Percentiles rank a stretch among this genome's conserved stretches.
These are phyloP conservation scores for Calonectria montana DNA, from an alignment of 2,329 filamentous ascomycete genomes.

Conservation along the genomic window DNA sequence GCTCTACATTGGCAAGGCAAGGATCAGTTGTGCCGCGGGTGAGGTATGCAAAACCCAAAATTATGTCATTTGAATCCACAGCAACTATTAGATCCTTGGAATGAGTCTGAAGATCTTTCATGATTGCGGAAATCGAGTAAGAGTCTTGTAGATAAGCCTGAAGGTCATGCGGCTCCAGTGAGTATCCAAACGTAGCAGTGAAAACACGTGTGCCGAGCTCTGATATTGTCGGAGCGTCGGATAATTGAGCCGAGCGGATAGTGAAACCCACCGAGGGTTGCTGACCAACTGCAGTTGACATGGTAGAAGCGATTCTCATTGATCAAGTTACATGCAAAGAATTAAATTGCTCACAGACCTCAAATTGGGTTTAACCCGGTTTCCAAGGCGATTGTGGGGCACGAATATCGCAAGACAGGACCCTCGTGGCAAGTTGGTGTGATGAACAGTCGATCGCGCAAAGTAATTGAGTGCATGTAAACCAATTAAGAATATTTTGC, in stretches of 20 bases:
- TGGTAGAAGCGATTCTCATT: not conserved
- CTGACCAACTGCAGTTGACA: not conserved
- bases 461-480: no score
- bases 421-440: not conserved
- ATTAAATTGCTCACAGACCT: not conserved
- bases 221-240: constrained; percentile 40
- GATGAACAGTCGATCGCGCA: not conserved
- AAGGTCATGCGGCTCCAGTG: constrained; percentile 51
- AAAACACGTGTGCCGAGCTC: constrained; percentile 52
- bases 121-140: constrained; percentile 50
- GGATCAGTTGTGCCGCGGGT: constrained; percentile 52
- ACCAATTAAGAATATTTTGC: no score
- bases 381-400: not conserved
- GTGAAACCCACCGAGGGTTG: not conserved
- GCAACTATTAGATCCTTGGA: constrained; percentile 44
- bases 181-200: constrained; percentile 54
- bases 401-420: not conserved
- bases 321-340: not conserved
- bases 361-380: not conserved
- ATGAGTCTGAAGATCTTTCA: constrained; percentile 36
- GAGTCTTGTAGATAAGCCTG: constrained; percentile 50
- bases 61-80: constrained; percentile 8
- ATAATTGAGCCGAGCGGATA: constrained; percentile 14
- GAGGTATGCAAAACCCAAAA: constrained; percentile 56
- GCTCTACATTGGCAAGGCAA: constrained; percentile 46